phyloP scores from a whole-genome alignment of 176 grass and related monocot species.

The Carex littledalei region DNA sequence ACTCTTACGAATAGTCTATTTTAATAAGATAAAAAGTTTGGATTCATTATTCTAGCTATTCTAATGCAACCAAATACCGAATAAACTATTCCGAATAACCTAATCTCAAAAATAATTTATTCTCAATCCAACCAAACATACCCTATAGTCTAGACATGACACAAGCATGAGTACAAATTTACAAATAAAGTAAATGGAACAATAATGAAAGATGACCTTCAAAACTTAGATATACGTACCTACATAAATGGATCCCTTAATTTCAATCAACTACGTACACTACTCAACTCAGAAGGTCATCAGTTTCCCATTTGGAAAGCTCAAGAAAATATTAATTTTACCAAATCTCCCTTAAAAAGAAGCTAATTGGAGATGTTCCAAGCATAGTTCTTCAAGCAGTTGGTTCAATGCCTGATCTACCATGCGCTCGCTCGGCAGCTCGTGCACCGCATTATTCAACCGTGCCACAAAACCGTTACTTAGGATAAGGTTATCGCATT shows the following conservation, averaged over 20 bases:
- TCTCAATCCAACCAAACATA: too few relatives aligned
- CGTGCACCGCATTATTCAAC: slow-evolving; percentile 58
- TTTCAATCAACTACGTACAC: neutral
- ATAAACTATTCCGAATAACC: too few relatives aligned
- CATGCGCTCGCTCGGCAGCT: slow-evolving; percentile 43
- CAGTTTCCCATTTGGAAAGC: neutral
- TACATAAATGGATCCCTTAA: neutral
- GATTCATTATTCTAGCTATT: too few relatives aligned
- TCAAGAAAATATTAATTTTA: neutral
- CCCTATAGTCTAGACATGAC: too few relatives aligned
- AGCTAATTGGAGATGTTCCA: slow-evolving; percentile 6
- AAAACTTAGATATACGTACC: neutral
- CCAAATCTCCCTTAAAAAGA: neutral
- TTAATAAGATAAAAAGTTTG: too few relatives aligned
- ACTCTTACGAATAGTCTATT: too few relatives aligned
- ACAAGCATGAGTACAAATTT: neutral
- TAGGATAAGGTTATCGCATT: slow-evolving; percentile 32
- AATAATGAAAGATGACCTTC: neutral
- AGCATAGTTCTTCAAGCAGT: neutral
- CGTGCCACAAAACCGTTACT: slow-evolving; percentile 49
- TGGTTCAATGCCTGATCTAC: slow-evolving; percentile 12
- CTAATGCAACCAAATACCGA: too few relatives aligned
- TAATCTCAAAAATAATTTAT: too few relatives aligned
- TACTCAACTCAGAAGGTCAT: neutral
- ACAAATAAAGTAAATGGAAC: neutral